Conservation (phyloP, 345 rosid species). For the Eucalyptus victrix region DNA sequence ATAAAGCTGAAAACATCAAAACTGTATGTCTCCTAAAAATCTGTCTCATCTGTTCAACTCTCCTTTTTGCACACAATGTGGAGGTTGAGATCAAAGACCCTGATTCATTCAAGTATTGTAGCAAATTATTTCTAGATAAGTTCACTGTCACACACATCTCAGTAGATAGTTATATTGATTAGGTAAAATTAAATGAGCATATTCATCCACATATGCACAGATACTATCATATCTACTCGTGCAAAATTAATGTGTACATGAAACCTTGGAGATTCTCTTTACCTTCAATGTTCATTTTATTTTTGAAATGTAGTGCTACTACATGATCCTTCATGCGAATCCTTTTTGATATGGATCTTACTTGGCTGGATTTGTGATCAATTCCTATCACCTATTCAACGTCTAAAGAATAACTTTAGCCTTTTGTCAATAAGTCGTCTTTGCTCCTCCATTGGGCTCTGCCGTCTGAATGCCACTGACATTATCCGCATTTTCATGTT, state of each 20-base stretch:
- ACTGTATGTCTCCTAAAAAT: constrained; percentile 30
- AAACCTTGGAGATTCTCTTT: not conserved
- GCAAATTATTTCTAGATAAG: not conserved
- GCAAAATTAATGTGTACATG: not conserved
- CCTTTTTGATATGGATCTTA: not conserved
- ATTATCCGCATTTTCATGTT: not conserved
- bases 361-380: not conserved
- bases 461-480: not conserved
- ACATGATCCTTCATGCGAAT: not conserved
- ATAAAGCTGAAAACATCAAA: constrained; percentile 74
- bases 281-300: not conserved
- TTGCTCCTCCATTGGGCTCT: not conserved
- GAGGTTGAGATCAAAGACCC: not conserved
- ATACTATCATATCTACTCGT: not conserved
- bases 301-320: not conserved
- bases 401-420: not conserved
- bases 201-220: not conserved
- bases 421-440: not conserved
- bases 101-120: not conserved
- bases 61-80: not conserved
- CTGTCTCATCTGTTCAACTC: not conserved
- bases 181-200: not conserved
- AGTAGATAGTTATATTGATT: not conserved
- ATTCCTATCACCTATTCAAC: not conserved
- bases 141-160: not conserved